These are phyloP conservation scores for Adenanthera pavonina DNA, from an alignment of 306 rosid genomes.

Conservation along the genomic window DNA sequence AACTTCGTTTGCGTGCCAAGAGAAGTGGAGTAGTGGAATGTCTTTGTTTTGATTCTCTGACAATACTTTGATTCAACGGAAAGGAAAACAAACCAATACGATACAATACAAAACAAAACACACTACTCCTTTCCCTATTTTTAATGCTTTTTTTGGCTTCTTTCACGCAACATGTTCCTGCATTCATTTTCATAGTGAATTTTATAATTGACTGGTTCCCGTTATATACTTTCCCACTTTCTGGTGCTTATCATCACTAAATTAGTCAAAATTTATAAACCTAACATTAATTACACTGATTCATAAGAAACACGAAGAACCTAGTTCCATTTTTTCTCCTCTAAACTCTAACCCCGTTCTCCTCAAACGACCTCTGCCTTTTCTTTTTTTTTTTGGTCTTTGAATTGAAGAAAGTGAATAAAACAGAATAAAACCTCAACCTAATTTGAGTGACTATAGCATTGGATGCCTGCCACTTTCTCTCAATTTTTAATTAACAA, in stretches of 20 bases:
- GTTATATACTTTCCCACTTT: not conserved
- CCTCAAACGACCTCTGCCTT: not conserved
- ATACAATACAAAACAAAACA: not conserved
- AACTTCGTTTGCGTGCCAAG: slow-evolving; percentile 7
- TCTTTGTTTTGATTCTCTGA: not conserved
- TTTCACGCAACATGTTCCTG: not conserved
- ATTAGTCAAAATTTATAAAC: not conserved
- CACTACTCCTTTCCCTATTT: not conserved
- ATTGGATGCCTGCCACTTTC: not conserved
- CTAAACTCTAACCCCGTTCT: no score
- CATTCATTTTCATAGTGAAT: not conserved
- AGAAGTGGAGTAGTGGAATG: not conserved
- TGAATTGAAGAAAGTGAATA: no score
- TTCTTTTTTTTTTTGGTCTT: not conserved
- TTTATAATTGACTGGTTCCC: no score
- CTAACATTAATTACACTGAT: not conserved
- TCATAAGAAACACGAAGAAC: not conserved
- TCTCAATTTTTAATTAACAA: not conserved
- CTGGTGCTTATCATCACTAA: not conserved
- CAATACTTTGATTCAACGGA: not conserved
- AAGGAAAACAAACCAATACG: not conserved
- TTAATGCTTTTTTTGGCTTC: not conserved
- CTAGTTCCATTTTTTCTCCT: not conserved
- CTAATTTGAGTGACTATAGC: not conserved
- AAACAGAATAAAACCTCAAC: not conserved